These are phyloP conservation scores for Chlamydomonas applanata DNA, from an alignment of 139 green algal species.

Conservation along the genomic window DNA sequence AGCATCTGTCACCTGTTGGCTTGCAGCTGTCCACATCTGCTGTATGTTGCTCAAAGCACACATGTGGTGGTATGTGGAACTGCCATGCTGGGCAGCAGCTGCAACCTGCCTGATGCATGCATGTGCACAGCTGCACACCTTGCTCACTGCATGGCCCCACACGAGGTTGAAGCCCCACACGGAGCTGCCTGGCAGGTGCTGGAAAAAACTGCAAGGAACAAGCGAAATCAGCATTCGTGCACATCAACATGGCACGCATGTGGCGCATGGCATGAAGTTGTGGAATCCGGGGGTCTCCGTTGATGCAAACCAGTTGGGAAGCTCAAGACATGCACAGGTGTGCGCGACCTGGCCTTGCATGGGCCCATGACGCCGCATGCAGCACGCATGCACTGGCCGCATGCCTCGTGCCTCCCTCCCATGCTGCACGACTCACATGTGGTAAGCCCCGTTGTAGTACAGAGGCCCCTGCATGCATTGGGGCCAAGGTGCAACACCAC, in stretches of 20 bases:
- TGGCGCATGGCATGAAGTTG: too few relatives aligned
- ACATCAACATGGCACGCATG: too few relatives aligned
- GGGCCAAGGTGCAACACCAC: neutral
- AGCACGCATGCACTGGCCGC: too few relatives aligned
- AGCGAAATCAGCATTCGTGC: too few relatives aligned
- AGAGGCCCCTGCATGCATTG: conserved; percentile 29
- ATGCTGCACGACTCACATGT: conserved; percentile 42
- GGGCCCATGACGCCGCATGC: neutral
- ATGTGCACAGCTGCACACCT: conserved; percentile 3
- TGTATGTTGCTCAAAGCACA: neutral
- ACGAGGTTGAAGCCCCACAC: conserved; percentile 83
- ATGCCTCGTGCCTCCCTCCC: neutral
- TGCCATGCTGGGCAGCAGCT: neutral
- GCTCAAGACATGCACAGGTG: neutral
- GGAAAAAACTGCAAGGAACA: conserved; percentile 65
- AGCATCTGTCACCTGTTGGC: neutral
- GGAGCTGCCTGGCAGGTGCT: conserved; percentile 68
- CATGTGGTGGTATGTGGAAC: too few relatives aligned
- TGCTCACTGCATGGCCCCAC: conserved; percentile 77
- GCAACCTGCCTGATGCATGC: neutral
- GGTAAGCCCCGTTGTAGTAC: conserved; percentile 53
- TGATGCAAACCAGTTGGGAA: neutral
- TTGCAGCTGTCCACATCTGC: neutral
- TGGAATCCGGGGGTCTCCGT: too few relatives aligned
- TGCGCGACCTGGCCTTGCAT: neutral